Evolutionary conservation across 2,329 filamentous ascomycete genomes (phyloP), one percentile per base, ranked within the genome.

Genomic region (Tolypocladium inflatum): DNA sequence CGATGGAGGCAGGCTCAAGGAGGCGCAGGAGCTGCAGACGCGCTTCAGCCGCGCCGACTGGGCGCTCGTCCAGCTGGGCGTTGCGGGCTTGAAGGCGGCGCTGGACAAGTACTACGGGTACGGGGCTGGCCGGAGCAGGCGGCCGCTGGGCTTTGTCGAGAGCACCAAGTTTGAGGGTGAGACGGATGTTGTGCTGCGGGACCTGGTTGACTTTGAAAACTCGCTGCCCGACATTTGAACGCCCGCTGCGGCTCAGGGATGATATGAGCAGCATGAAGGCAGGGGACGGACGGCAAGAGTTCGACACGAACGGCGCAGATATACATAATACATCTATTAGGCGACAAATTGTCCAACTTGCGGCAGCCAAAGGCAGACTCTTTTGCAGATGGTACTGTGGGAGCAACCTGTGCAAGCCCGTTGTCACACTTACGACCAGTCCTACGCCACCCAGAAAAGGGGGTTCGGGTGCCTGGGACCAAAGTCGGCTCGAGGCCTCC

Each of bases 1-100:
- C 43, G 67, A 70, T 19, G 60, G 67, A 37, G 71, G 70, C 6
- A 62, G 62, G 58, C 64, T 73, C 56, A 61, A 63, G 55, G 69
- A 73, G 57, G 74, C 73, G 23, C 64, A 70, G 37, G 62, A 66
- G 37, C 62, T 76, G 59, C 74, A 76, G 62, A 71, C 71, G 10
- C 62, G 62, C 19, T 61, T 70, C 57, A 65, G 63, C 55, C 55
- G 60, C 21, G 66, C 66, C 10, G 68, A 70, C 52, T 70, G 67
- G 68, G 64, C 65, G 15, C 63, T 69, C 13, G 64, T 67, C 26
- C 64, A 70, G 56, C 57, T 68, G 35, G 67, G 67, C 17, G 62
- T 70, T 10, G 61, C 67, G 1, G 67, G 68, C 15, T 58, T 68
- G 53, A 70, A 70, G 63, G 63, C 67, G 1, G 64, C 65, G 7